Percentiles rank a stretch among this genome's conserved stretches.
Conservation (phyloP, 345 rosid species). For the Hirschfeldia incana region DNA sequence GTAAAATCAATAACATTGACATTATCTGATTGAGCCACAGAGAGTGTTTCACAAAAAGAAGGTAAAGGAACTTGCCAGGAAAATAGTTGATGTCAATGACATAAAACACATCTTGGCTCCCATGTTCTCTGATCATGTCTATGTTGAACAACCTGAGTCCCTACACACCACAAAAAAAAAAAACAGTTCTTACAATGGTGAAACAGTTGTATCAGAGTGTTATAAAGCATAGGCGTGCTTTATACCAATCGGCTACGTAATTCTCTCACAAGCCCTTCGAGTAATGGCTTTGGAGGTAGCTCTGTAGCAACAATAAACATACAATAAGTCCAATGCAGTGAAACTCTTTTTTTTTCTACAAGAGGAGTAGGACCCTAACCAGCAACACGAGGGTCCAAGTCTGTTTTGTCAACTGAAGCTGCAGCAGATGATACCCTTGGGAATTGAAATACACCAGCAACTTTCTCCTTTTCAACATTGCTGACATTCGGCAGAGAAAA, state of each 20-base stretch:
- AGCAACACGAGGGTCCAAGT: slow-evolving; percentile 70
- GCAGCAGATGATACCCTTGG: slow-evolving; percentile 91
- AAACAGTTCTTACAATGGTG: slow-evolving; percentile 7
- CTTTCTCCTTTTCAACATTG: slow-evolving; percentile 54
- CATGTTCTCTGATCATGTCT: slow-evolving; percentile 85
- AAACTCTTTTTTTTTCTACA: neutral
- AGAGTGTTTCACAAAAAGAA: neutral
- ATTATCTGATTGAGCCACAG: neutral
- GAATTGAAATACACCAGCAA: slow-evolving; percentile 58
- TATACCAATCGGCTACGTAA: slow-evolving; percentile 66
- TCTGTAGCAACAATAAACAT: slow-evolving; percentile 50
- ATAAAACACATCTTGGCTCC: slow-evolving; percentile 65
- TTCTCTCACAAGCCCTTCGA: slow-evolving; percentile 78
- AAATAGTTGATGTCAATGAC: slow-evolving; percentile 95
- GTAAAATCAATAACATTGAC: neutral
- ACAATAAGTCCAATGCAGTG: neutral
- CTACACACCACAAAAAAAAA: slow-evolving; percentile 33
- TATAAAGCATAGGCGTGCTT: neutral
- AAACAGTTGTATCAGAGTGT: neutral
- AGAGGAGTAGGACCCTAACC: slow-evolving; percentile 46
- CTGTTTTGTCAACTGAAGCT: slow-evolving; percentile 83
- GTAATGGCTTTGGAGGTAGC: slow-evolving; percentile 78
- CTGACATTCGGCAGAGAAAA: slow-evolving; percentile 77
- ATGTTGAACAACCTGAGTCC: slow-evolving; percentile 83
- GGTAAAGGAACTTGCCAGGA: slow-evolving; percentile 61